Percentiles rank a stretch among this genome's conserved stretches.
Conservation (phyloP, 1,284 basidiomycete genomes). For the Golubevia pallescens region DNA sequence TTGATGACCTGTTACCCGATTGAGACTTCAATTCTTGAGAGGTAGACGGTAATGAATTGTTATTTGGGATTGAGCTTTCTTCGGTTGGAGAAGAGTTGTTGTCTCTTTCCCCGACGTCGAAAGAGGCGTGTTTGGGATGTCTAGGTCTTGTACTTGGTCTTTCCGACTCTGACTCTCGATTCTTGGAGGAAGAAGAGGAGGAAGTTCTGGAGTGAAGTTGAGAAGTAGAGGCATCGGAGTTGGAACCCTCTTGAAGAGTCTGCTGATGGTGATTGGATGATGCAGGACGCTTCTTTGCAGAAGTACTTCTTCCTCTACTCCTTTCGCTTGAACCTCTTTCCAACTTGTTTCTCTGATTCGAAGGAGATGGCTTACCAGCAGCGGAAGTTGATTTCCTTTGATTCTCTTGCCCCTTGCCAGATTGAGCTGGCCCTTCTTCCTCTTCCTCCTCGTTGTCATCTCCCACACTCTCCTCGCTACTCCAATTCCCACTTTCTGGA, state of each 20-base stretch:
- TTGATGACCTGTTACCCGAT: not conserved
- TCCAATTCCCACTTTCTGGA: constrained; percentile 20
- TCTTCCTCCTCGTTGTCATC: constrained; percentile 8
- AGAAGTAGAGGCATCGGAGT: not conserved
- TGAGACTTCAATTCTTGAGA: not conserved
- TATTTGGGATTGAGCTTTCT: too few relatives aligned
- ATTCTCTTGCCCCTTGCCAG: not conserved
- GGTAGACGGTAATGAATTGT: not conserved
- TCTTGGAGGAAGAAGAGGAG: too few relatives aligned
- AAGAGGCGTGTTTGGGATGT: not conserved
- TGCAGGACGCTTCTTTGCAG: too few relatives aligned
- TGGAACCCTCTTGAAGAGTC: not conserved
- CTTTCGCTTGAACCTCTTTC: too few relatives aligned
- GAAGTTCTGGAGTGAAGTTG: too few relatives aligned
- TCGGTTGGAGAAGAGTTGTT: constrained; percentile 11
- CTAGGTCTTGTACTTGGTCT: too few relatives aligned
- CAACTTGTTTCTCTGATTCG: not conserved
- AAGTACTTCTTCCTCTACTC: too few relatives aligned
- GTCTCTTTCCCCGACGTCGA: constrained; percentile 7
- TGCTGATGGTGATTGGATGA: too few relatives aligned
- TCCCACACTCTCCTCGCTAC: not conserved
- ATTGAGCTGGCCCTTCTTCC: not conserved
- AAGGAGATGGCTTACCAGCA: constrained; percentile 9
- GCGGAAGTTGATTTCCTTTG: not conserved
- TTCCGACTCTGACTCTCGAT: too few relatives aligned